Conservation (phyloP, 1,139 yeast species). For the Lodderomyces elongisporus region DNA sequence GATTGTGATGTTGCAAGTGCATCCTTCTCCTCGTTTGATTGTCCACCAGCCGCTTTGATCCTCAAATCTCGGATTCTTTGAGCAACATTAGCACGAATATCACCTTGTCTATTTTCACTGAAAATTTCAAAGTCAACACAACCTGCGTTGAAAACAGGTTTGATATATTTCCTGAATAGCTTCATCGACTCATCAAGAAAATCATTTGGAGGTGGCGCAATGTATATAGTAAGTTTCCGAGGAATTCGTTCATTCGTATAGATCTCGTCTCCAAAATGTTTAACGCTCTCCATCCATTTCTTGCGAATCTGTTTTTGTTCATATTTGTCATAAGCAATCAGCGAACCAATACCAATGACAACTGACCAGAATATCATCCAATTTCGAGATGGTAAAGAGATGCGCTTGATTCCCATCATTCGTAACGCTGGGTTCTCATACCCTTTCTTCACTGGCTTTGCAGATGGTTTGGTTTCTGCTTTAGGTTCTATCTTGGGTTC, state of each 20-base stretch:
- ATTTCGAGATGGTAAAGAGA: constrained; percentile 82
- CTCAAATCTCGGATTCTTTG: constrained; percentile 73
- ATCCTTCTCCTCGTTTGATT: not conserved
- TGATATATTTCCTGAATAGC: constrained; percentile 73
- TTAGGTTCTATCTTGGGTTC: constrained; percentile 1
- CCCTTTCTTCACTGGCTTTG: constrained; percentile 34
- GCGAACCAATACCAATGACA: constrained; percentile 61
- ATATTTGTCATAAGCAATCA: constrained; percentile 71
- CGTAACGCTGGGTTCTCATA: constrained; percentile 82
- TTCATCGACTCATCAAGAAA: constrained; percentile 71
- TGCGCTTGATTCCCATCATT: constrained; percentile 79
- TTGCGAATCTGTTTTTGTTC: constrained; percentile 64
- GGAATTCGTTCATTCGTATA: constrained; percentile 47
- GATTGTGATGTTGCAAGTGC: constrained; percentile 6
- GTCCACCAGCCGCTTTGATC: constrained; percentile 17
- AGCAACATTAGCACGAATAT: constrained; percentile 76
- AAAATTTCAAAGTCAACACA: constrained; percentile 81
- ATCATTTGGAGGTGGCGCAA: constrained; percentile 97
- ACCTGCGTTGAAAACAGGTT: constrained; percentile 81
- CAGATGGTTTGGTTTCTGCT: constrained; percentile 5
- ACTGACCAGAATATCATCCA: constrained; percentile 90
- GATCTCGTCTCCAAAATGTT: constrained; percentile 37
- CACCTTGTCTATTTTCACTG: constrained; percentile 82
- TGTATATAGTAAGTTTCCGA: constrained; percentile 72
- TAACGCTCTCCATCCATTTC: constrained; percentile 61